Evolutionary conservation across 1,284 basidiomycete genomes (phyloP).

Genomic region (Neolentinus lepideus): DNA sequence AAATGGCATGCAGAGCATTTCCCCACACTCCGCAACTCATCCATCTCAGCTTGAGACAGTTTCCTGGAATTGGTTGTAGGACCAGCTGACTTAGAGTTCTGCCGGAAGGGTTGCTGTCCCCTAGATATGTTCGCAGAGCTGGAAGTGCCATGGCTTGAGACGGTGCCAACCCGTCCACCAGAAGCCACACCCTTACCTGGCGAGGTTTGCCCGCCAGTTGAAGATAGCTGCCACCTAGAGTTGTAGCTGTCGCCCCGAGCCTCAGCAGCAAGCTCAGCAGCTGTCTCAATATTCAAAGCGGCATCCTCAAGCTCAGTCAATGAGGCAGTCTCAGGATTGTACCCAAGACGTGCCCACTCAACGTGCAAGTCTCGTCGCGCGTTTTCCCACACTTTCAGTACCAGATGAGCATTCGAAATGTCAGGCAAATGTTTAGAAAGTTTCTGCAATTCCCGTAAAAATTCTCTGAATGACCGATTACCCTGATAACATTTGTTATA

Average conservation of each 20-base stretch:
- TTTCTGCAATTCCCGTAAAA: background rate
- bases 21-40: conserved; percentile 8
- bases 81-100: too few relatives aligned
- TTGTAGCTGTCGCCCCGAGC: background rate
- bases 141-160: too few relatives aligned
- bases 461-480: background rate
- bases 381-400: background rate
- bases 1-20: too few relatives aligned
- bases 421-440: background rate
- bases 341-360: background rate
- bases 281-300: background rate
- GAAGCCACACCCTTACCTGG: too few relatives aligned
- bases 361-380: too few relatives aligned
- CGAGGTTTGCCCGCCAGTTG: too few relatives aligned
- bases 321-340: background rate
- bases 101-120: too few relatives aligned
- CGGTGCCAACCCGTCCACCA: too few relatives aligned
- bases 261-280: background rate
- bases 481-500: background rate
- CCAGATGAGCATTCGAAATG: background rate
- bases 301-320: background rate
- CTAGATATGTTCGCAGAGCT: too few relatives aligned
- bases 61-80: too few relatives aligned
- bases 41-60: conserved; percentile 5
- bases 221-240: too few relatives aligned